Base-by-base conservation (phyloP, 1,284 basidiomycete species). In the Apiotrichum siamense region DNA sequence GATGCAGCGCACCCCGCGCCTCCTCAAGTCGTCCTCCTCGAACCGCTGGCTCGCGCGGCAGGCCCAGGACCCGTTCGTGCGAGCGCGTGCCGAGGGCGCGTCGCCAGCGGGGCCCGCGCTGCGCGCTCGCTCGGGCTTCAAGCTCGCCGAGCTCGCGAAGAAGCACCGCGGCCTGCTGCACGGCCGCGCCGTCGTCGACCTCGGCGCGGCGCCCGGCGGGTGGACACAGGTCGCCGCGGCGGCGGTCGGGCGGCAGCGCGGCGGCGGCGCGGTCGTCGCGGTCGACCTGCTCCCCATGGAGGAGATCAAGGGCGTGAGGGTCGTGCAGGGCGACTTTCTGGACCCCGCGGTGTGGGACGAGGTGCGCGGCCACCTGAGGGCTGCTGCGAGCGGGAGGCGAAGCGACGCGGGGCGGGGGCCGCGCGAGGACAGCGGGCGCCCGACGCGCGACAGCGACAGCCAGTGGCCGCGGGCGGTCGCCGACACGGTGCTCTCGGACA, bases 201-300 rank as follows among this genome's bases (percentile, higher is more conserved):
- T 93, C 24, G 89, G 89, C 29, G 86, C 86, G 1, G 87, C 88
- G 1, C 89, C 89, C 0, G 89, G 88, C 6, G 88, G 88, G 0
- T 92, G 89, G 89, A 85, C 83, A 51, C 88, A 92, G 64, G 87
- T 89, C 20, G 83, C 85, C 0, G 76, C 77, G 23, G 52, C 55
- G 24, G 38, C 49, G 9, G 46, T 54, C 23, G 35, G 38, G 15
- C 41, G 39, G 3, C 37, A n/a, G n/a, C n/a, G n/a, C n/a, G n/a
- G 45, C 38, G 50, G 82, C 2, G 44, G 44, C 3, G 78, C 76
- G 10, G 79, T 90, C 49, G 76, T 88, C 41, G 85, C 86, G 0
- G 80, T 90, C 35, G 88, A 91, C 71, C 72, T 88, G 20, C 75
- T 88, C 12, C 78, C 77, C 2, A 86, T 91, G 62, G 65, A 71